Base-by-base conservation (phyloP, 140 eudicot species). In the Anethum foeniculum region DNA sequence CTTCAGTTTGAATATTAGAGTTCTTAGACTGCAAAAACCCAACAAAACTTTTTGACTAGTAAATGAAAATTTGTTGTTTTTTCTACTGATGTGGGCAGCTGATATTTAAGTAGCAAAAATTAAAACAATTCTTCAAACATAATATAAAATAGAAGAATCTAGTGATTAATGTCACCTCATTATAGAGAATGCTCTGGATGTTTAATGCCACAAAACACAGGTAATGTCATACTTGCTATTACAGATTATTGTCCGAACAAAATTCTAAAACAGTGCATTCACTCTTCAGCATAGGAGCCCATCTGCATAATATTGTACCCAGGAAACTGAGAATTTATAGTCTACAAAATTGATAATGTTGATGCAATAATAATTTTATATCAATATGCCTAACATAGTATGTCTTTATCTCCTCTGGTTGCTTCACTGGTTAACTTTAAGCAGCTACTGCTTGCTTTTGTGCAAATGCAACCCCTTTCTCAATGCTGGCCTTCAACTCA, bases 401-500 rank as follows among this genome's bases (percentile, higher is more conserved):
- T 80, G 77, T 62, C 75, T 32, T 83, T 76, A 83, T 43, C 81
- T 72, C 44, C 39, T 46, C 44, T 72, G 78, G 73, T 44, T 36
- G 76, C 27, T 34, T 76, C 75, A 18, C 79, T 75, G 44, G 47
- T 77, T 21, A 78, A 28, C 77, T 44, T 83, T 72, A 88, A 41
- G 87, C 92, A 77, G 87, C 76, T 76, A 78, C 83, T 12, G 90
- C n/a, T 82, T 86, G 84, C 86, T 89, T 91, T 72, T 81, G 85
- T 27, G 84, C 88, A 84, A 89, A 91, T 14, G 81, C 81, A 6
- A 86, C 79, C 19, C 97, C 97, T 76, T 91, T 90, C 81, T 91
- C 92, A 30, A 91, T 90, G 60, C 94, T 91, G 47, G 91, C 87
- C 86, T 90, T 86, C 67, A 91, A 82, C 80, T 91, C 94, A 18